phyloP scores from a whole-genome alignment of 768 basidiomycete genomes.

The Ramaria sp. region DNA sequence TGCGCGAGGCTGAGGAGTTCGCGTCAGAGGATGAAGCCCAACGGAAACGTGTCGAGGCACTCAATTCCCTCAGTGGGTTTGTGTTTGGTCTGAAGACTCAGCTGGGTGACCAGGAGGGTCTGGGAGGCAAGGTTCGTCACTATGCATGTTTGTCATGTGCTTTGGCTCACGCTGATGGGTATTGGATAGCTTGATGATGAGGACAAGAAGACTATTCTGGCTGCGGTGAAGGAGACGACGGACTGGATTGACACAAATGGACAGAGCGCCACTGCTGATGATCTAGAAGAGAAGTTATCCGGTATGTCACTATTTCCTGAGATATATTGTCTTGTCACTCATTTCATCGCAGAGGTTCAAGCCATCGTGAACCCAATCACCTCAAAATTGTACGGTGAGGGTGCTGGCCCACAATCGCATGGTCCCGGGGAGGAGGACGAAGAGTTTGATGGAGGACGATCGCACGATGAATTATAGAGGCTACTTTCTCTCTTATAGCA shows the following conservation, averaged over 20 bases:
- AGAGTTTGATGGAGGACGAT: conserved; percentile 27
- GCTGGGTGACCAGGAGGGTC: conserved; percentile 75
- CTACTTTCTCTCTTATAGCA: no score
- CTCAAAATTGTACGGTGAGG: conserved; percentile 58
- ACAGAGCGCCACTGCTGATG: conserved; percentile 65
- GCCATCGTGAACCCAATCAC: conserved; percentile 75
- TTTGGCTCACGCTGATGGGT: neutral
- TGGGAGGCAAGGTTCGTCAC: conserved; percentile 64
- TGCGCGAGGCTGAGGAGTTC: conserved; percentile 87
- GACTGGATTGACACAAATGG: conserved; percentile 91
- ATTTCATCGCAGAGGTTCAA: conserved; percentile 44
- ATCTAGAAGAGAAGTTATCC: conserved; percentile 83
- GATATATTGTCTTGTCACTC: no score
- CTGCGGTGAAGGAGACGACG: conserved; percentile 75
- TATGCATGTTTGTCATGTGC: neutral
- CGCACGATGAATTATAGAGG: conserved; percentile 44
- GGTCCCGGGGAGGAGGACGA: conserved; percentile 17
- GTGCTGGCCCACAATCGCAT: conserved; percentile 16
- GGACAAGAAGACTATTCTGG: conserved; percentile 76
- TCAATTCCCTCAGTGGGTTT: conserved; percentile 71
- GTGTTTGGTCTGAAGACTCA: conserved; percentile 85
- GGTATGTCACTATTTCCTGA: conserved; percentile 28
- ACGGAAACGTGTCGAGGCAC: conserved; percentile 76
- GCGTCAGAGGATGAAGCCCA: conserved; percentile 69
- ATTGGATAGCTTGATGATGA: conserved; percentile 40